Base-by-base conservation (phyloP, 371 early-diverging fungal genomes). In the Mortierella sp. region DNA sequence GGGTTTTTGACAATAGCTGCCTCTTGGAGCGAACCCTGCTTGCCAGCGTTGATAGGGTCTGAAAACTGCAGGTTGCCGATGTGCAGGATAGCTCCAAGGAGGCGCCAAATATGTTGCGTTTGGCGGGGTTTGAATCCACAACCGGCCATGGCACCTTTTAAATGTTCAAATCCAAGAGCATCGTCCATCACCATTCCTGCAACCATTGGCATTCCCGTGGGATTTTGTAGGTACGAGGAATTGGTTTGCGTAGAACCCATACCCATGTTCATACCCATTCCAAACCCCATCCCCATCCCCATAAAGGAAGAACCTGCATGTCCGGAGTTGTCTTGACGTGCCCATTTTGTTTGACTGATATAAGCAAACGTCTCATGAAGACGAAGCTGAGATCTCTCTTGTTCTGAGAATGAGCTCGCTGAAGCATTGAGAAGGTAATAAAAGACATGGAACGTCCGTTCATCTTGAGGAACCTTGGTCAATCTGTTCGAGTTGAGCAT, bases 381-480 rank as follows among this genome's bases (percentile, higher is more conserved):
- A n/a, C 81, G 68, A 9, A 86, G 70, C 61, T 76, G 79, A 52
- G 72, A 81, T 50, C 73, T 72, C 37, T 80, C 80, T 64, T 86
- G 82, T 21, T 70, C 75, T 29, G 85, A 72, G 18, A 84, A 72
- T 0, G 84, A 71, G 7, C 74, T 64, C 51, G 85, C 68, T 12
- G 45, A 46, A 30, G 76, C 63, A 12, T 70, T 16, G 70, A 89
- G 85, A 60, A 97, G 86, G 37, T 94, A 89, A 74, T 97, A 95
- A 72, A 98, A 97, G 37, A 95, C 91, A 79, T 98, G 93, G 80
- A 96, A 98, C 55, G 90, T 94, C 60, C 93, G 85, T 69, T 95
- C 95, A 61, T 88, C 90, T n/a, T 86, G 64, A 28, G 81, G 82
- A 16, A 84, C 81, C 15, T 84, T 73, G 15, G 90, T 89, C 3